phyloP scores from a whole-genome alignment of 306 rosid species.

The Medicago arabica region DNA sequence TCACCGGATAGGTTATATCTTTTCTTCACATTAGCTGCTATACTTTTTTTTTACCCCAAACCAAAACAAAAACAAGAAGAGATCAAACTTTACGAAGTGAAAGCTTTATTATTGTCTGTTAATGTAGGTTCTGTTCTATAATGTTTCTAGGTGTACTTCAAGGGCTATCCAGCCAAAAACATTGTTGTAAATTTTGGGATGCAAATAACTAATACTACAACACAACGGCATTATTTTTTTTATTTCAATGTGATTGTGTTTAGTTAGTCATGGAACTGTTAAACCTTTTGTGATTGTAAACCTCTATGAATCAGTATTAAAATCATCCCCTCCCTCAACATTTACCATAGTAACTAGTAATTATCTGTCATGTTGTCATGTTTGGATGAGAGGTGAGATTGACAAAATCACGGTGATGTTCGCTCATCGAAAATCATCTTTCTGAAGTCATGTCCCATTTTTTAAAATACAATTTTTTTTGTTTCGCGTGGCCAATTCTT shows the following conservation, averaged over 20 bases:
- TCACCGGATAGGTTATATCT: conserved; percentile 40
- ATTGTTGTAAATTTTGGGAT: conserved; percentile 45
- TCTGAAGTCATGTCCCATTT: neutral
- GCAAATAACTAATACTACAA: conserved; percentile 35
- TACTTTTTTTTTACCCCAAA: neutral
- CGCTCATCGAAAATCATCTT: neutral
- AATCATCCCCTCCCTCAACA: neutral
- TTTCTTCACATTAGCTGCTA: conserved; percentile 34
- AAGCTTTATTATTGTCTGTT: conserved; percentile 36
- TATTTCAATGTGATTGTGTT: conserved; percentile 10
- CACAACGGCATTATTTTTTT: conserved; percentile 15
- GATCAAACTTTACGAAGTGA: conserved; percentile 24
- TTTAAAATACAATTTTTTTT: neutral
- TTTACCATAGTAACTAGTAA: neutral
- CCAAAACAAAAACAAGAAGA: conserved; percentile 2
- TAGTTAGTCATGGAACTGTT: neutral
- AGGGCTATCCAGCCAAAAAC: conserved; percentile 32
- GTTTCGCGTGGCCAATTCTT: neutral
- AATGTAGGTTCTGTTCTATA: conserved; percentile 36
- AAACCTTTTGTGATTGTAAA: neutral
- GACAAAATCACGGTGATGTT: too few relatives aligned
- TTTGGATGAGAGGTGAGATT: too few relatives aligned
- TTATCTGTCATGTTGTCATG: neutral
- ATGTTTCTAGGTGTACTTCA: conserved; percentile 23
- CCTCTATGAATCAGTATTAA: neutral